Evolutionary conservation across 2,329 filamentous ascomycete genomes (phyloP).

Genomic region (Penicillium sp.): DNA sequence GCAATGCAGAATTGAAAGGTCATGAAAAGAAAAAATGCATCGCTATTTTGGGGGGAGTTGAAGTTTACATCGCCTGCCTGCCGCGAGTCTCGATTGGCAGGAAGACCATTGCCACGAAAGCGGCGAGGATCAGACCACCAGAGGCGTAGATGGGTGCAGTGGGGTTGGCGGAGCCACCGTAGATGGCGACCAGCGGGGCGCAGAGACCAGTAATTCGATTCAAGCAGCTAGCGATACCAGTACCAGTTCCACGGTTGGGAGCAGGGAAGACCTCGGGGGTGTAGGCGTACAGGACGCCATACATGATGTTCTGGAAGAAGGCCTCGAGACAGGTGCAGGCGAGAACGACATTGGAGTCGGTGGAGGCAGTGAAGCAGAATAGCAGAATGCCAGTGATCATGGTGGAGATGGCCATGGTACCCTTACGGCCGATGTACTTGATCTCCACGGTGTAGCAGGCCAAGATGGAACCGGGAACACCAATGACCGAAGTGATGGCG

Average conservation of each 20-base stretch:
- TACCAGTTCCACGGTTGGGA: constrained; percentile 52
- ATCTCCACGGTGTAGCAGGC: constrained; percentile 69
- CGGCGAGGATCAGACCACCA: constrained; percentile 42
- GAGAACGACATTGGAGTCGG: constrained; percentile 48
- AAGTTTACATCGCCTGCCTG: constrained; percentile 38
- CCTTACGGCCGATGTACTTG: constrained; percentile 58
- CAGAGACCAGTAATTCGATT: constrained; percentile 45
- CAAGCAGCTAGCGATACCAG: constrained; percentile 46
- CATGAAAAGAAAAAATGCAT: background rate
- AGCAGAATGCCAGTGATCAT: constrained; percentile 51
- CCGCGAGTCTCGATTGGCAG: constrained; percentile 48
- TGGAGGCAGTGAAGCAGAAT: constrained; percentile 52
- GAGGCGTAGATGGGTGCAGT: constrained; percentile 46
- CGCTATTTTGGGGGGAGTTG: background rate
- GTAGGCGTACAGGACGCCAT: constrained; percentile 56
- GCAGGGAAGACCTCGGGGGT: constrained; percentile 58
- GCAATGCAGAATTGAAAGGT: background rate
- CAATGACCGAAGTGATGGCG: constrained; percentile 70
- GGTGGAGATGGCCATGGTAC: constrained; percentile 53
- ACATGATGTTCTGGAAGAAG: constrained; percentile 56
- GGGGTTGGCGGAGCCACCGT: constrained; percentile 35
- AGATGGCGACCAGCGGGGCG: constrained; percentile 45
- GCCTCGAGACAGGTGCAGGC: constrained; percentile 52
- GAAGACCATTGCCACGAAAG: constrained; percentile 44
- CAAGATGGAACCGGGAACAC: constrained; percentile 70